These are phyloP conservation scores for Fusarium sp. DNA, from an alignment of 2,329 filamentous ascomycete genomes.

Conservation along the genomic window DNA sequence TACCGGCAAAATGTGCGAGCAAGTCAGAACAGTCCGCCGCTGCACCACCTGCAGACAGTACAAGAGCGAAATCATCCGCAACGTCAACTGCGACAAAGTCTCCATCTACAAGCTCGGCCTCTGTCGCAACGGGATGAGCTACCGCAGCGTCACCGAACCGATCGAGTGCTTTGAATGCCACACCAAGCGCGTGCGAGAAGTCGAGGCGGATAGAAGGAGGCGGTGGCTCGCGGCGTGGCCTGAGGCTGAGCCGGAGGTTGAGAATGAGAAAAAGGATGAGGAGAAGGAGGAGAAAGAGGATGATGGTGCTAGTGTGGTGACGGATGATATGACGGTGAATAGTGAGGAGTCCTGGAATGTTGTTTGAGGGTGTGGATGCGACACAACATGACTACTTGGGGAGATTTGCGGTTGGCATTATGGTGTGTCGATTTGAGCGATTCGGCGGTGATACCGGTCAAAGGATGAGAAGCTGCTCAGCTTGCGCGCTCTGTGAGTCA, in stretches of 20 bases:
- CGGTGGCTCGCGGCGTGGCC: background rate
- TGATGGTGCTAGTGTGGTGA: background rate
- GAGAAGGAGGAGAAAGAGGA: background rate
- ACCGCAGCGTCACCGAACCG: background rate
- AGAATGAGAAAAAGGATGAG: background rate
- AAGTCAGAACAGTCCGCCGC: background rate
- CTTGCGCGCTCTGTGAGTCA: too few species aligned
- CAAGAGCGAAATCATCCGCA: background rate
- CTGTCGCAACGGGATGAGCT: background rate
- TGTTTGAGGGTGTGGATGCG: background rate
- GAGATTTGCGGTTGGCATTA: fast-evolving
- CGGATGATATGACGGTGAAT: background rate
- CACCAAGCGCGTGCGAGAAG: background rate
- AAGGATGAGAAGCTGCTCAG: background rate
- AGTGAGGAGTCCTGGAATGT: background rate
- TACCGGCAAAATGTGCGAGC: background rate
- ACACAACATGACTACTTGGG: too few species aligned
- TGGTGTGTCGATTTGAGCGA: background rate
- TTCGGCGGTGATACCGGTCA: too few species aligned
- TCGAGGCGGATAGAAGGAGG: background rate
- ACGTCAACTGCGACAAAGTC: conserved; percentile 4
- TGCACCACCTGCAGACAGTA: background rate
- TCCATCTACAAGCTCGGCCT: background rate
- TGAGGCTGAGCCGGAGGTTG: background rate
- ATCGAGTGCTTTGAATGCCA: background rate